These are phyloP conservation scores for Cadophora luteo-olivacea DNA, from an alignment of 2,329 filamentous ascomycete genomes.

Conservation along the genomic window DNA sequence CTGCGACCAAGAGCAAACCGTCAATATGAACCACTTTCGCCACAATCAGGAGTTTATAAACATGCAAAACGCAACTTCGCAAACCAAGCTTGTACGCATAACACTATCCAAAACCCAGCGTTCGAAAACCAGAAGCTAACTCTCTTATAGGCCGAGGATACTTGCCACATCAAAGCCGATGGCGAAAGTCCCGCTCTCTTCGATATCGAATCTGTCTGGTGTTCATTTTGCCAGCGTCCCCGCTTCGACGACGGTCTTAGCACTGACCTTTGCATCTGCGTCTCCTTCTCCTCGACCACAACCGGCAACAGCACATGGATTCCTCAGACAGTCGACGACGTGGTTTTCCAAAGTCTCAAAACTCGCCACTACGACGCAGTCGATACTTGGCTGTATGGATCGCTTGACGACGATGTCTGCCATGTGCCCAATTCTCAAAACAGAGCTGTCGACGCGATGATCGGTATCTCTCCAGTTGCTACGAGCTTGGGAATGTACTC, in stretches of 20 bases:
- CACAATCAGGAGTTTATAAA: not conserved
- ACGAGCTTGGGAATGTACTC: not conserved
- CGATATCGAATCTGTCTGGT: conserved; percentile 10
- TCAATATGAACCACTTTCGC: conserved; percentile 8
- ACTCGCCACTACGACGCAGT: conserved; percentile 1
- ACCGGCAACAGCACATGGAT: not conserved
- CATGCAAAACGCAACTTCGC: not conserved
- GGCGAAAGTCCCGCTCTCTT: not conserved
- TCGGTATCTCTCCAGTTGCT: not conserved
- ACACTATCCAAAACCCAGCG: not conserved
- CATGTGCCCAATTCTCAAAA: not conserved
- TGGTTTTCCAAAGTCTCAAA: not conserved
- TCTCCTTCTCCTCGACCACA: not conserved
- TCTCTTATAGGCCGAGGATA: not conserved
- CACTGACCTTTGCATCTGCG: conserved; percentile 13
- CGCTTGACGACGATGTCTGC: not conserved
- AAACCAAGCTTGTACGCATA: not conserved
- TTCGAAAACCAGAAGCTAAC: not conserved
- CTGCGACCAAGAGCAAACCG: not conserved
- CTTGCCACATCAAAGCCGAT: conserved; percentile 5
- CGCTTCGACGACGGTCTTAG: conserved; percentile 9
- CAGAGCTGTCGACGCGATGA: not conserved
- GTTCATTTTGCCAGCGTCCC: conserved; percentile 1
- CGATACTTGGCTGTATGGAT: not conserved
- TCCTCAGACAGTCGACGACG: not conserved